Evolutionary conservation across 192 early-diverging fungal genomes (phyloP).

Genomic region (Thamnidium elegans): DNA sequence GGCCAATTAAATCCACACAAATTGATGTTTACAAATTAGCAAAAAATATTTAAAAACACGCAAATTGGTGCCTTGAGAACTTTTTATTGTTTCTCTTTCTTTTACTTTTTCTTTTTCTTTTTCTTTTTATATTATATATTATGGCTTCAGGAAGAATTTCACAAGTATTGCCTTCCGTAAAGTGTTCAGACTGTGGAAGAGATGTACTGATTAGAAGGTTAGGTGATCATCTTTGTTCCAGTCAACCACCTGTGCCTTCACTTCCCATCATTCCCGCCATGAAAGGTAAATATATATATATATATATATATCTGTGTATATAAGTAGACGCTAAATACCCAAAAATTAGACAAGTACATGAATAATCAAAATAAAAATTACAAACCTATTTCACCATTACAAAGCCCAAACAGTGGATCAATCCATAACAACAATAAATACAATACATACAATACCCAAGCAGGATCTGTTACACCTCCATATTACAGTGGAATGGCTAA

Average conservation of each 20-base stretch:
- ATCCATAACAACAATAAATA: neutral
- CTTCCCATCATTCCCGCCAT: slow-evolving; percentile 23
- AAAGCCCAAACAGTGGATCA: neutral
- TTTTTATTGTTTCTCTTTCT: neutral
- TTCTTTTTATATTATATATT: slow-evolving; percentile 7
- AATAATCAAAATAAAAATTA: neutral
- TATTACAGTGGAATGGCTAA: neutral
- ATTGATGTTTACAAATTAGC: too few species aligned
- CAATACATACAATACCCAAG: neutral
- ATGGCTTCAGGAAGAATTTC: slow-evolving; percentile 40
- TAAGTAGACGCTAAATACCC: neutral
- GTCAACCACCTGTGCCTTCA: slow-evolving; percentile 46
- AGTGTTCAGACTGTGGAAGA: slow-evolving; percentile 57
- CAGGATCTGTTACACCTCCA: neutral
- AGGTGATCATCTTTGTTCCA: slow-evolving; percentile 52
- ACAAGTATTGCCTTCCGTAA: slow-evolving; percentile 53
- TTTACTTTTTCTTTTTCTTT: neutral
- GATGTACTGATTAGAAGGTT: slow-evolving; percentile 51
- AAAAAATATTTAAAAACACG: too few species aligned
- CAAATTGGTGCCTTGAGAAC: too few species aligned
- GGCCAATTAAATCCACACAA: too few species aligned
- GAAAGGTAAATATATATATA: slow-evolving; percentile 3
- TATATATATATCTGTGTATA: too few species aligned
- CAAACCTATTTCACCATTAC: neutral
- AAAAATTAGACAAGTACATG: neutral